Evolutionary conservation across 2,329 filamentous ascomycete genomes (phyloP).

Genomic region (Colletotrichum kahawae): DNA sequence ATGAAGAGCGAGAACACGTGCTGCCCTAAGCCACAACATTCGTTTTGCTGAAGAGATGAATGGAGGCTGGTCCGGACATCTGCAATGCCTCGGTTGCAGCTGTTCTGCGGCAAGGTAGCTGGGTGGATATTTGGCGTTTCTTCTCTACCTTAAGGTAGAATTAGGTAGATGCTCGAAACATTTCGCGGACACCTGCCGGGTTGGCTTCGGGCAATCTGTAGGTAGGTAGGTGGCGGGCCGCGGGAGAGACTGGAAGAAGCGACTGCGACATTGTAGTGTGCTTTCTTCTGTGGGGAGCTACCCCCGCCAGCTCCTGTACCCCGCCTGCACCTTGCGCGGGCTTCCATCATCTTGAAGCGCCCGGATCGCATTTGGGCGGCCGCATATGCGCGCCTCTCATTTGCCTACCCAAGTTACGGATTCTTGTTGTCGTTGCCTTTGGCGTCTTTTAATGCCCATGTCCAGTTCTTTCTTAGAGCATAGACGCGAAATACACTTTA

Average conservation of each 20-base stretch:
- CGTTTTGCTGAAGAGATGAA: background rate
- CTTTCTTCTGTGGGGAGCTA: constrained; percentile 13
- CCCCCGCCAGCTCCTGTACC: constrained; percentile 10
- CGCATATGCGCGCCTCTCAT: background rate
- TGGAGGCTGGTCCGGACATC: background rate
- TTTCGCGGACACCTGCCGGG: background rate
- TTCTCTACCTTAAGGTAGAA: background rate
- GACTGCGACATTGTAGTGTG: background rate
- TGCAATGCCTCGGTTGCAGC: background rate
- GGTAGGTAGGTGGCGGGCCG: background rate
- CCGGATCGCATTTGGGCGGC: background rate
- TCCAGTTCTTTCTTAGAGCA: background rate
- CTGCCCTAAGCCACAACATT: background rate
- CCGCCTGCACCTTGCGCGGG: constrained; percentile 2
- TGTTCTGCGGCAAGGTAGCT: background rate
- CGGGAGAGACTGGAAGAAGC: background rate
- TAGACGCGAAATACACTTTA: background rate
- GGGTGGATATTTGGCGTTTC: background rate
- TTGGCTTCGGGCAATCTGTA: background rate
- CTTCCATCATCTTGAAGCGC: background rate
- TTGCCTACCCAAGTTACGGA: background rate
- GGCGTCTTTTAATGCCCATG: background rate
- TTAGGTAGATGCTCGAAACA: background rate
- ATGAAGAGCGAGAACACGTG: background rate
- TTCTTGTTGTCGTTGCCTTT: too few relatives aligned